Base-by-base conservation (phyloP, 805 yeast species). In the Saccharomycopsis babjevae region DNA sequence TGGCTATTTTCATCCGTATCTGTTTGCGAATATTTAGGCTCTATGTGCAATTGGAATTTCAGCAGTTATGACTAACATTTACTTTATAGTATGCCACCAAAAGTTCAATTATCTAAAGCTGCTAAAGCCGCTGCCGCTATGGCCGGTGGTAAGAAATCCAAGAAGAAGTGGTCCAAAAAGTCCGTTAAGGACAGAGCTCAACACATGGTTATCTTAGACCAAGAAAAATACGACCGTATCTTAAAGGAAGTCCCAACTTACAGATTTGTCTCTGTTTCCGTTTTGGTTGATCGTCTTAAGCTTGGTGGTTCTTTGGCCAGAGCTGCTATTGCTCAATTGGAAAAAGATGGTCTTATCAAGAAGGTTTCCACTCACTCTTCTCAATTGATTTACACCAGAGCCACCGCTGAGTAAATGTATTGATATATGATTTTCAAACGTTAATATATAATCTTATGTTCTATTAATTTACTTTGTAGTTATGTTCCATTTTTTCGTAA, bases 111-210 rank as follows among this genome's bases (percentile, higher is more conserved):
- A 81, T 88, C 97, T 76, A 93, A 93, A 85, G 97, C 97, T 81
- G 97, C 97, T 77, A 93, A 93, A 85, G 97, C 97, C 77, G 97
- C 98, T 76, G 98, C 98, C 84, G 98, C 97, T 80, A 84, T 90
- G 87, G 97, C 97, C 79, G 97, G 97, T 88, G 97, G 97, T 87
- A 92, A 92, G 89, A 91, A 93, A 78, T 90, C 97, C 81, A 94
- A 94, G 91, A 93, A 94, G 96, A 94, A 94, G 97, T 94, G 98
- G 99, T 89, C 96, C 88, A 92, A 93, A 87, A 97, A 97, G 82
- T 91, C 96, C 87, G 97, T 91, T 80, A 94, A 96, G 92, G 99
- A 94, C 83, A 93, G 89, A 96, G 98, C 99, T 74, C 93, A 89
- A 79, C 99, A 94, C 86, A 86, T 91, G 77, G 92, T 94, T 75